Conservation (phyloP, 2,329 filamentous ascomycete genomes). For the Aspergillus nomiae region DNA sequence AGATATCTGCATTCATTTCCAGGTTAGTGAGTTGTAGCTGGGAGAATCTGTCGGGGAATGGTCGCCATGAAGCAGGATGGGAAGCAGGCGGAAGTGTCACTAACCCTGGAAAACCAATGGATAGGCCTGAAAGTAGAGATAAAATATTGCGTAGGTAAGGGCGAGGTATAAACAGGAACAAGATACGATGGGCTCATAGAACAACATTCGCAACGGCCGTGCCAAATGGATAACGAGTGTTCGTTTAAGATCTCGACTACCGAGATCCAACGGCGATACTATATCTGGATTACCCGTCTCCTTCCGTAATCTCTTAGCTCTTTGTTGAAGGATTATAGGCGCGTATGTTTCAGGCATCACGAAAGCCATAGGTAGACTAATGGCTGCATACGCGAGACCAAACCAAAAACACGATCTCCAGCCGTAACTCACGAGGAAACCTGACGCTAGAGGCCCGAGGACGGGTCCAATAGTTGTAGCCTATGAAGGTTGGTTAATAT, state of each 20-base stretch:
- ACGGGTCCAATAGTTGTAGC: background rate
- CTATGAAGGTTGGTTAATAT: background rate
- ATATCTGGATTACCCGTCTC: background rate
- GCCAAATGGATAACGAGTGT: background rate
- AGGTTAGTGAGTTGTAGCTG: background rate
- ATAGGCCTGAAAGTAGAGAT: constrained; percentile 49
- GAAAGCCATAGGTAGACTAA: background rate
- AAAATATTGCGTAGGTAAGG: constrained; percentile 8
- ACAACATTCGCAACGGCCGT: constrained; percentile 8
- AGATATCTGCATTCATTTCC: background rate
- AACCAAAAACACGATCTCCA: constrained; percentile 3
- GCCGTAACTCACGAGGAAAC: background rate
- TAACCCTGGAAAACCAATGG: constrained; percentile 6
- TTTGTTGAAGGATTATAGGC: constrained; percentile 1
- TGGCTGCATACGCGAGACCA: background rate
- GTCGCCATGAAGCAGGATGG: background rate
- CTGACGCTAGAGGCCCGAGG: background rate
- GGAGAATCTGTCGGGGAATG: background rate
- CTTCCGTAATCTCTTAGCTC: constrained; percentile 1
- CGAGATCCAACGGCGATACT: background rate
- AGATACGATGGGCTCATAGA: constrained; percentile 5
- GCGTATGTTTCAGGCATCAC: constrained; percentile 2
- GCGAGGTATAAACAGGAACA: constrained; percentile 5
- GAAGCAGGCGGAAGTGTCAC: background rate
- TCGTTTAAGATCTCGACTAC: background rate